Percentiles rank a stretch among this genome's conserved stretches.
phyloP scores from a whole-genome alignment of 148 eudicot species.

The Camellia sinensis region DNA sequence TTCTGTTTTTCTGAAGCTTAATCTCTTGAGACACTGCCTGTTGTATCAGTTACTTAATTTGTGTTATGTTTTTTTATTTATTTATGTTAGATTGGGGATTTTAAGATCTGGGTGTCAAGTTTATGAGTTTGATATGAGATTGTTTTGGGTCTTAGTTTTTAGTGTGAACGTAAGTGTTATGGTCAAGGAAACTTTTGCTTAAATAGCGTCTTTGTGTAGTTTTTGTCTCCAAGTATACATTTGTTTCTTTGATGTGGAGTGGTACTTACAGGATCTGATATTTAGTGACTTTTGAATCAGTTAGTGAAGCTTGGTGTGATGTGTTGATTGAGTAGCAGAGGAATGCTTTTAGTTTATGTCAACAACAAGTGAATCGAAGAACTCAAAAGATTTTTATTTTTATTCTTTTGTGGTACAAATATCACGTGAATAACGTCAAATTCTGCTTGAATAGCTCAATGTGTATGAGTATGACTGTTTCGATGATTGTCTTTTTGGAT shows the following conservation, averaged over 20 bases:
- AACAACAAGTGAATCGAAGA: background rate
- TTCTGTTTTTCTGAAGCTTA: background rate
- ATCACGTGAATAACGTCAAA: no score
- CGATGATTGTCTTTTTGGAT: no score
- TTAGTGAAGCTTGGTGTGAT: background rate
- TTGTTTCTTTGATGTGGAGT: slow-evolving; percentile 4
- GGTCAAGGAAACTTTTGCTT: background rate
- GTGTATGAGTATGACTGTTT: no score
- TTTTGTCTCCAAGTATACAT: background rate
- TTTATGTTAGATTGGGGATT: slow-evolving; percentile 1
- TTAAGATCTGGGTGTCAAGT: background rate
- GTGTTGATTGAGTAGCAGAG: background rate
- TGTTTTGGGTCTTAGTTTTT: background rate
- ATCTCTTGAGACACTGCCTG: background rate
- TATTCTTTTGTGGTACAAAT: no score
- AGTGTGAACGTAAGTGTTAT: no score
- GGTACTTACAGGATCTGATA: background rate
- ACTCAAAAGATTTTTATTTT: background rate
- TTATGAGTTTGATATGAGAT: background rate
- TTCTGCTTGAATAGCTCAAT: no score
- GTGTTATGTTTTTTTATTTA: background rate
- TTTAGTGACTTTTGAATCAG: background rate
- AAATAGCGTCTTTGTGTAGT: background rate
- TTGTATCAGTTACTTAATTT: background rate
- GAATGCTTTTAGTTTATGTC: background rate